phyloP scores from a whole-genome alignment of 2,329 filamentous ascomycete species.

The Aspergillus sp. region DNA sequence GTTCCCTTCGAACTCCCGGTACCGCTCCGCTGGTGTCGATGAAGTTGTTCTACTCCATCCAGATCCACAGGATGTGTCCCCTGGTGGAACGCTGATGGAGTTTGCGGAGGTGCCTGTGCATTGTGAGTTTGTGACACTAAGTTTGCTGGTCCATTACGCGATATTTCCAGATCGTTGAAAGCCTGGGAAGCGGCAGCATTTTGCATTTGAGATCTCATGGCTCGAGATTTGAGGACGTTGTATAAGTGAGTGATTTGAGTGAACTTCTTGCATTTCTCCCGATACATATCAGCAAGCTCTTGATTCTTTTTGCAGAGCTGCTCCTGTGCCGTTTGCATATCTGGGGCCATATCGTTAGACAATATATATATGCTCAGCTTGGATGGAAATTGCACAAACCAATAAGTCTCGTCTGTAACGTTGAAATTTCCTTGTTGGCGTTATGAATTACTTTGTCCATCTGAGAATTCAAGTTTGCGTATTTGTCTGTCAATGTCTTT shows the following conservation, averaged over 20 bases:
- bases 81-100: conserved; percentile 23
- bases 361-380: not conserved
- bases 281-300: conserved; percentile 65
- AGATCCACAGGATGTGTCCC: conserved; percentile 22
- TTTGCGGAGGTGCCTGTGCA: conserved; percentile 24
- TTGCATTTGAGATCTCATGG: conserved; percentile 55
- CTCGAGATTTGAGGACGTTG: conserved; percentile 55
- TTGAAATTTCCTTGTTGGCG: conserved; percentile 70
- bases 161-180: conserved; percentile 36
- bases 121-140: conserved; percentile 12
- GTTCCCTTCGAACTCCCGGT: conserved; percentile 36
- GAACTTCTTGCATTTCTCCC: conserved; percentile 69
- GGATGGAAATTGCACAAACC: conserved; percentile 46
- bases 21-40: conserved; percentile 41
- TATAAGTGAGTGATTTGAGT: conserved; percentile 66
- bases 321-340: conserved; percentile 62
- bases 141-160: conserved; percentile 17
- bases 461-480: conserved; percentile 61
- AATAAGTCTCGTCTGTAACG: conserved; percentile 63
- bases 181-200: conserved; percentile 53
- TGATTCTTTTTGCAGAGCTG: conserved; percentile 68
- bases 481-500: conserved; percentile 72
- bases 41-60: conserved; percentile 37
- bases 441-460: conserved; percentile 73
- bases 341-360: conserved; percentile 31